Percentiles rank a stretch among this genome's conserved stretches.
These are phyloP conservation scores for Lignosus rhinocerotis DNA, from an alignment of 1,284 basidiomycete species.

Conservation along the genomic window DNA sequence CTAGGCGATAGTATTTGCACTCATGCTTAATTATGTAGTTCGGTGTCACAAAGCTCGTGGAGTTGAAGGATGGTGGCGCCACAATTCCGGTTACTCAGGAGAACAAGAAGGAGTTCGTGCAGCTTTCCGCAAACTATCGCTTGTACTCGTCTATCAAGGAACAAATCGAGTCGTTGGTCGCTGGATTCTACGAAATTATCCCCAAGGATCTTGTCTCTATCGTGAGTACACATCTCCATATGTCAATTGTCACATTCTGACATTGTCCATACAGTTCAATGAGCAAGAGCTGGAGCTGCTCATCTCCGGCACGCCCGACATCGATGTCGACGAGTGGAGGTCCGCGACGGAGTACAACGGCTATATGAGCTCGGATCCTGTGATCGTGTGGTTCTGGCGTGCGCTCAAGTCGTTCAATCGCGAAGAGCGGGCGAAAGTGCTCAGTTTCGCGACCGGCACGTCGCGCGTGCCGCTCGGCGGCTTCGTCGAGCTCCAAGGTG, in stretches of 20 bases:
- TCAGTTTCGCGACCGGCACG: slow-evolving; percentile 96
- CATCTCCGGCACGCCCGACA: slow-evolving; percentile 97
- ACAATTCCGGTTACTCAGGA: slow-evolving; percentile 87
- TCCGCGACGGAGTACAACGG: slow-evolving; percentile 93
- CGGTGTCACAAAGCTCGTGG: slow-evolving; percentile 84
- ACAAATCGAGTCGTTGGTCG: slow-evolving; percentile 91
- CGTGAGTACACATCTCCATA: slow-evolving; percentile 43
- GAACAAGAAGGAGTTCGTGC: slow-evolving; percentile 97
- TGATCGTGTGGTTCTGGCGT: slow-evolving; percentile 99
- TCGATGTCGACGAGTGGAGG: slow-evolving; percentile 98
- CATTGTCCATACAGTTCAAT: slow-evolving; percentile 70
- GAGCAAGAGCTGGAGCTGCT: slow-evolving; percentile 98
- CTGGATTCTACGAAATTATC: slow-evolving; percentile 96
- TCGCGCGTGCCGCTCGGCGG: slow-evolving; percentile 94
- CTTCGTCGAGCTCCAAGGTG: slow-evolving; percentile 91
- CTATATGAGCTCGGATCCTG: slow-evolving; percentile 85
- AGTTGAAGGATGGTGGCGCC: slow-evolving; percentile 84
- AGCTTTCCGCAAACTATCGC: slow-evolving; percentile 88
- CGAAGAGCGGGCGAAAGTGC: slow-evolving; percentile 92
- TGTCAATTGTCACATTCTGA: slow-evolving; percentile 32
- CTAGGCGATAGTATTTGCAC: neutral
- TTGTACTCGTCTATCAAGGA: slow-evolving; percentile 94
- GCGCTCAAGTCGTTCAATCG: slow-evolving; percentile 97
- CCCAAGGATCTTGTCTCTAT: slow-evolving; percentile 83
- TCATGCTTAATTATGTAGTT: slow-evolving; percentile 55